These are phyloP conservation scores for Penicillium psychrofluorescens DNA, from an alignment of 495 filamentous ascomycete genomes.

Conservation along the genomic window DNA sequence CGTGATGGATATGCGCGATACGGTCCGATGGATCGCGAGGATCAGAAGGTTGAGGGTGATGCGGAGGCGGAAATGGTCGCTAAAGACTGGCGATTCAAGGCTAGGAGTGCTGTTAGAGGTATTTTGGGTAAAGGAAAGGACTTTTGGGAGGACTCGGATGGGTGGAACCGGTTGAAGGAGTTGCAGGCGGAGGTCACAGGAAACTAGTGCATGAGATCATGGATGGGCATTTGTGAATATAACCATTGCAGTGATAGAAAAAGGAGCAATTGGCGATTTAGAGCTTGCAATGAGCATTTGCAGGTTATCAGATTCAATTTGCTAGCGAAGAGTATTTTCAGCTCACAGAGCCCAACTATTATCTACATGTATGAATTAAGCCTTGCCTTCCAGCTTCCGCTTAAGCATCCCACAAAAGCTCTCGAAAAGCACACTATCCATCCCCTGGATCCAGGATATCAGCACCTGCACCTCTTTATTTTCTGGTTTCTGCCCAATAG, in stretches of 20 bases:
- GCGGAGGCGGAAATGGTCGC: constrained; percentile 36
- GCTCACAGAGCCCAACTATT: background rate
- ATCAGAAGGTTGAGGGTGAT: constrained; percentile 13
- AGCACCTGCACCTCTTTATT: constrained; percentile 27
- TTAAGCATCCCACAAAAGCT: constrained; percentile 81
- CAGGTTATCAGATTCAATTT: background rate
- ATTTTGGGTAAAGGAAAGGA: constrained; percentile 78
- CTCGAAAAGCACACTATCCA: constrained; percentile 71
- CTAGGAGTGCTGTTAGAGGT: constrained; percentile 69
- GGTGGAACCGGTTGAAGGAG: constrained; percentile 57
- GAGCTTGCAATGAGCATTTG: too few species aligned
- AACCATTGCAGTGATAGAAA: background rate
- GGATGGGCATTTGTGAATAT: background rate
- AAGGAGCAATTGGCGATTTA: background rate
- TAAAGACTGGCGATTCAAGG: constrained; percentile 78
- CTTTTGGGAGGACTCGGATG: constrained; percentile 69
- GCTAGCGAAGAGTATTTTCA: background rate
- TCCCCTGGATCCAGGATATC: constrained; percentile 71
- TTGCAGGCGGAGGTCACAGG: constrained; percentile 33
- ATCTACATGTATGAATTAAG: background rate
- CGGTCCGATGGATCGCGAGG: constrained; percentile 31
- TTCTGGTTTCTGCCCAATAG: constrained; percentile 12
- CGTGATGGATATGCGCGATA: constrained; percentile 43
- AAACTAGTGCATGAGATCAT: constrained; percentile 16
- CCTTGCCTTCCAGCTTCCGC: constrained; percentile 32